Evolutionary conservation across 225 moss, liverwort and hornwort genomes (phyloP).

Genomic region (Antitrichia curtipendula): DNA sequence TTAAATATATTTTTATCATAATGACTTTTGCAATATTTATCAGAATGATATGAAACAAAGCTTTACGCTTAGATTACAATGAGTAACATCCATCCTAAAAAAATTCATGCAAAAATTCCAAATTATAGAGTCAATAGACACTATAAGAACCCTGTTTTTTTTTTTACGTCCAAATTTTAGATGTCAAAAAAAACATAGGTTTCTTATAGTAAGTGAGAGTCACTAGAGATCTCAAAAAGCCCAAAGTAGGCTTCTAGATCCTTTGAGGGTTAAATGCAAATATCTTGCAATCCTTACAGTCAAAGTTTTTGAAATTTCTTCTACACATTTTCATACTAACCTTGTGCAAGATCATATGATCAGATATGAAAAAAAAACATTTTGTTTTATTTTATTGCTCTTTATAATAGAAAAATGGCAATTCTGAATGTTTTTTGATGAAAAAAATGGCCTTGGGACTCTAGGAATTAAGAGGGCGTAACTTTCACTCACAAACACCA

Average conservation of each 20-base stretch:
- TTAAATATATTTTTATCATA: too few relatives aligned
- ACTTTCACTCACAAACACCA: fast-evolving
- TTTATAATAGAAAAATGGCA: background rate
- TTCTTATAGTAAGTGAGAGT: too few relatives aligned
- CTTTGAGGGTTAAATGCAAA: background rate
- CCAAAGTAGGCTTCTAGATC: background rate
- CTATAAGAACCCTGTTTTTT: too few relatives aligned
- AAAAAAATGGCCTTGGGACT: fast-evolving
- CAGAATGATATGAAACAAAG: too few relatives aligned
- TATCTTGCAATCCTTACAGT: background rate
- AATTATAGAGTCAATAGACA: too few relatives aligned
- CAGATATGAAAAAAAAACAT: background rate
- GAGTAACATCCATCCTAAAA: too few relatives aligned
- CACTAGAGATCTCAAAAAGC: background rate
- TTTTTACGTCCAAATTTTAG: too few relatives aligned
- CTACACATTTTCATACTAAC: fast-evolving
- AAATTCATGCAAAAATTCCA: too few relatives aligned
- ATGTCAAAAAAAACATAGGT: too few relatives aligned
- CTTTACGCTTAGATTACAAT: too few relatives aligned
- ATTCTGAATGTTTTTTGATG: background rate
- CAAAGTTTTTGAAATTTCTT: background rate
- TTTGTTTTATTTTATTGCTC: background rate
- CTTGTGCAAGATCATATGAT: background rate
- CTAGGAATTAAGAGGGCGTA: background rate
- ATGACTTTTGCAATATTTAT: too few relatives aligned